These are phyloP conservation scores for Phytophthora palmivora DNA, from an alignment of 352 stramenopile genomes.

Conservation along the genomic window DNA sequence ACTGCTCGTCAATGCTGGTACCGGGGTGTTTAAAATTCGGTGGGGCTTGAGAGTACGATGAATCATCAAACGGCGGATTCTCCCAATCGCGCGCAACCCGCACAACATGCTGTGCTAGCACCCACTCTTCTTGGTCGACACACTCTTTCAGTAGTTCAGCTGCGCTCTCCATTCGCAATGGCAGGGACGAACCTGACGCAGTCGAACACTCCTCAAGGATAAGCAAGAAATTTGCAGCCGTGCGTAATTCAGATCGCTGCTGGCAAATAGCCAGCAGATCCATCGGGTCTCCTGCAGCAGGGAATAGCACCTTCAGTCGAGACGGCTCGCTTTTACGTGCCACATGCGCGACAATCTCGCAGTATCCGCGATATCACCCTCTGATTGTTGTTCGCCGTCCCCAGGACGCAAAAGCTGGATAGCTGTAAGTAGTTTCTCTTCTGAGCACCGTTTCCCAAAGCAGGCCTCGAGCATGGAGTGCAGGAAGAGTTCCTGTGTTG, in stretches of 20 bases:
- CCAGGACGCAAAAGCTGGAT: conserved; percentile 60
- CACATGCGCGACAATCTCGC: conserved; percentile 85
- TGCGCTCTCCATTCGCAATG: conserved; percentile 57
- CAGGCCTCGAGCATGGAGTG: conserved; percentile 81
- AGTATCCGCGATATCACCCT: conserved; percentile 75
- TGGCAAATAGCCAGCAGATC: conserved; percentile 69
- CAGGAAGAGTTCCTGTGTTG: conserved; percentile 83
- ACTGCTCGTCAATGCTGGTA: conserved; percentile 68
- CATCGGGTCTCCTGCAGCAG: conserved; percentile 67
- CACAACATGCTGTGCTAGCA: conserved; percentile 77
- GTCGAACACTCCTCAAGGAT: conserved; percentile 78
- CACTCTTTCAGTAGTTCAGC: conserved; percentile 72
- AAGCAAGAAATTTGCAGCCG: conserved; percentile 84
- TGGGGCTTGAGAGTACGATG: conserved; percentile 12
- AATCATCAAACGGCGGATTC: conserved; percentile 31
- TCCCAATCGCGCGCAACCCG: conserved; percentile 87
- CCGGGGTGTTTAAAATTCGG: conserved; percentile 2
- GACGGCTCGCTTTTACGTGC: conserved; percentile 87
- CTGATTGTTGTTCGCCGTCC: conserved; percentile 8
- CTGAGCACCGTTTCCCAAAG: conserved; percentile 53
- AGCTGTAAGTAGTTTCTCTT: conserved; percentile 49
- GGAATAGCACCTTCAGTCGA: conserved; percentile 74
- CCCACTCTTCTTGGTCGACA: conserved; percentile 81
- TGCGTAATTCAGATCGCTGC: conserved; percentile 73
- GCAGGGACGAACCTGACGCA: conserved; percentile 34